A percentile compares a stretch with the other conserved stretches of the same genome.
Conservation (phyloP, 2,329 filamentous ascomycete genomes). For the Fusarium duplospermum region DNA sequence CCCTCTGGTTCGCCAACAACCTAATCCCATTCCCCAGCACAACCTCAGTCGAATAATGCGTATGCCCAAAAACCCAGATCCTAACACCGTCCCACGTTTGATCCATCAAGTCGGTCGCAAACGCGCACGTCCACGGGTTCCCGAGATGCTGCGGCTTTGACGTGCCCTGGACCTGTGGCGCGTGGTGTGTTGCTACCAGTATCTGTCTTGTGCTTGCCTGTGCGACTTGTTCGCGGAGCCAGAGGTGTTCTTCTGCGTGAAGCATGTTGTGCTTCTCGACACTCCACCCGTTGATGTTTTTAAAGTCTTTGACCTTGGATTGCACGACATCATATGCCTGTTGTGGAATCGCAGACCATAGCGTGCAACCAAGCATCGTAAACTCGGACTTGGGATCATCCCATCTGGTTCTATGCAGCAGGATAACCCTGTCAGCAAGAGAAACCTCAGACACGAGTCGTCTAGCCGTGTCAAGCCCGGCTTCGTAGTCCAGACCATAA, state of each 20-base stretch:
- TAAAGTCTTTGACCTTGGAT: conserved; percentile 62
- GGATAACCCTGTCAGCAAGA: conserved; percentile 50
- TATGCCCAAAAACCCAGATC: conserved; percentile 59
- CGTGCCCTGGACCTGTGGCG: conserved; percentile 49
- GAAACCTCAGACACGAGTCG: conserved; percentile 50
- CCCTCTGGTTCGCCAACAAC: conserved; percentile 56
- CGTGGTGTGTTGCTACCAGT: conserved; percentile 67
- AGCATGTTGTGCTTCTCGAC: conserved; percentile 58
- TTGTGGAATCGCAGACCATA: conserved; percentile 63
- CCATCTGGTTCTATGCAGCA: conserved; percentile 56
- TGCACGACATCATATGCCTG: conserved; percentile 52
- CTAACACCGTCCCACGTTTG: conserved; percentile 47
- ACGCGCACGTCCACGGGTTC: conserved; percentile 60
- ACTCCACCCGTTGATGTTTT: conserved; percentile 61
- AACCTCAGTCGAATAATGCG: conserved; percentile 53
- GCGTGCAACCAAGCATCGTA: conserved; percentile 65
- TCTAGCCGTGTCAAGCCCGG: conserved; percentile 50
- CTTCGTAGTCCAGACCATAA: conserved; percentile 53
- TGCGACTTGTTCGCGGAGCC: conserved; percentile 57
- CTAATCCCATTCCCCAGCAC: conserved; percentile 45
- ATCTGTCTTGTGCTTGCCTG: conserved; percentile 37
- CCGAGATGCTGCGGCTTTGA: conserved; percentile 59
- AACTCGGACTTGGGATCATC: conserved; percentile 52
- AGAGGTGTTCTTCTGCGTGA: conserved; percentile 59
- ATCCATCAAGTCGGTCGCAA: conserved; percentile 59